Conservation (phyloP, 345 rosid species). For the Populus deltoides region DNA sequence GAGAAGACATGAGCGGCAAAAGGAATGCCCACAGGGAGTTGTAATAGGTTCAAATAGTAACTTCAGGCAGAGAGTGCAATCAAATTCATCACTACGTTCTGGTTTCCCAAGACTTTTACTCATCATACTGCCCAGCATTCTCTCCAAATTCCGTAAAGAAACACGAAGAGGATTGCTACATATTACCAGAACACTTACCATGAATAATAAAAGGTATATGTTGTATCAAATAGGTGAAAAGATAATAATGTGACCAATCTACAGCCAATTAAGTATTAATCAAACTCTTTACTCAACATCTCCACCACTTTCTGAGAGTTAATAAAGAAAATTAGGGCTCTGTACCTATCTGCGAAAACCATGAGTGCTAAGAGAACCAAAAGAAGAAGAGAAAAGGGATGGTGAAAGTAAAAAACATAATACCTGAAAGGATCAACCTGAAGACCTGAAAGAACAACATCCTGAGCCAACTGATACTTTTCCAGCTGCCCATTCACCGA, state of each 20-base stretch:
- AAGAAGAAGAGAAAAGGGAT: background rate
- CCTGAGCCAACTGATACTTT: constrained; percentile 75
- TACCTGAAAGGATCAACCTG: constrained; percentile 91
- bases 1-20: constrained; percentile 83
- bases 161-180: constrained; percentile 76
- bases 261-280: background rate
- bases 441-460: constrained; percentile 75
- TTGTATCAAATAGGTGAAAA: background rate
- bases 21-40: constrained; percentile 95
- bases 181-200: constrained; percentile 32
- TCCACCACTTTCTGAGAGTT: background rate
- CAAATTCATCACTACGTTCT: constrained; percentile 80
- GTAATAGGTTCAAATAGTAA: constrained; percentile 83
- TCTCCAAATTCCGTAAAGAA: constrained; percentile 65
- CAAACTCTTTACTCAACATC: background rate
- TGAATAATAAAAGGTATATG: constrained; percentile 14
- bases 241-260: constrained; percentile 1
- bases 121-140: constrained; percentile 26
- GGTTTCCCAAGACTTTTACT: constrained; percentile 45
- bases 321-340: background rate
- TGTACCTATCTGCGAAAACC: background rate
- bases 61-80: constrained; percentile 89
- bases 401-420: constrained; percentile 4
- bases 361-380: background rate
- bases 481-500: constrained; percentile 60